phyloP scores from a whole-genome alignment of 148 eudicot species.

The Spergularia bocconei region DNA sequence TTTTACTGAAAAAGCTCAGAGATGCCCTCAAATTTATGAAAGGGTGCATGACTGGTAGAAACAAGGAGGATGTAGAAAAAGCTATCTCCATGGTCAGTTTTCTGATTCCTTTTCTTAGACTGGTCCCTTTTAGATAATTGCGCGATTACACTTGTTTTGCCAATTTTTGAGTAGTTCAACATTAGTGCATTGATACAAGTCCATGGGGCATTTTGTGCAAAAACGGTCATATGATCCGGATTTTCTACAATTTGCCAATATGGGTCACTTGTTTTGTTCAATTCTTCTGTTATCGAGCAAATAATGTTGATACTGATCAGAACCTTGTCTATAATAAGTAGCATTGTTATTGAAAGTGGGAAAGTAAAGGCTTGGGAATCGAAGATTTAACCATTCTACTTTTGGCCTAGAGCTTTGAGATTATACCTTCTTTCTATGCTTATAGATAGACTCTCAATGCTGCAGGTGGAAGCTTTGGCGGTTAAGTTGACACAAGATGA shows the following conservation, averaged over 20 bases:
- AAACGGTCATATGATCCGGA: too few relatives aligned
- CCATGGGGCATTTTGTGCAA: not conserved
- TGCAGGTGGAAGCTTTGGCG: conserved; percentile 96
- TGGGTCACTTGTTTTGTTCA: too few relatives aligned
- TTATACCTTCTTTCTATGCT: not conserved
- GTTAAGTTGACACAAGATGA: conserved; percentile 89
- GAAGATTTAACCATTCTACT: too few relatives aligned
- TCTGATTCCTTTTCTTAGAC: not conserved
- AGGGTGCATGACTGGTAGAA: conserved; percentile 75
- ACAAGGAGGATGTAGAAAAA: conserved; percentile 90
- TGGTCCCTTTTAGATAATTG: not conserved
- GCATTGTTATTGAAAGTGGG: too few relatives aligned
- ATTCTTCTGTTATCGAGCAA: too few relatives aligned
- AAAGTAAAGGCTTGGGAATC: too few relatives aligned
- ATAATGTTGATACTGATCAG: too few relatives aligned
- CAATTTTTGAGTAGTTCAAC: not conserved
- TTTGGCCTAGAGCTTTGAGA: too few relatives aligned
- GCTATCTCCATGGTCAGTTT: conserved; percentile 86
- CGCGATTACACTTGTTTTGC: not conserved
- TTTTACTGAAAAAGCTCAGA: conserved; percentile 90
- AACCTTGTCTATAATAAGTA: too few relatives aligned
- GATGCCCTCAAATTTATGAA: conserved; percentile 85
- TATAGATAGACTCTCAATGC: conserved; percentile 1
- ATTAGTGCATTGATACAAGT: not conserved
- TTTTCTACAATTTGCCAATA: too few relatives aligned